Percentiles rank a stretch among this genome's conserved stretches.
These are phyloP conservation scores for Cyathus olla DNA, from an alignment of 1,284 basidiomycete species.

Conservation along the genomic window DNA sequence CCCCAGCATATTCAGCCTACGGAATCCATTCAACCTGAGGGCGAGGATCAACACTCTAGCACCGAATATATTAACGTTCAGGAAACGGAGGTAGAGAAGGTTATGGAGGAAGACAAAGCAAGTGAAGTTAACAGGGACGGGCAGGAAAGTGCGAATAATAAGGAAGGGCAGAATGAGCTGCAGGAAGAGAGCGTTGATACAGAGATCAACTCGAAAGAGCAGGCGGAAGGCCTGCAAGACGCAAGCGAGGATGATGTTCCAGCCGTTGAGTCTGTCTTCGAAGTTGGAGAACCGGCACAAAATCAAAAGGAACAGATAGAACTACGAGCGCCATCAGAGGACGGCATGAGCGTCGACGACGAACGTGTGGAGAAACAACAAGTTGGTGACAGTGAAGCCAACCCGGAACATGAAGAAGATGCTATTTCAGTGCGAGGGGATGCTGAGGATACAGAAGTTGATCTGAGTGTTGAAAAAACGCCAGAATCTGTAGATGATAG, in stretches of 20 bases:
- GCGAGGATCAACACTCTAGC: too few species aligned
- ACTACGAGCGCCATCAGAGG: slow-evolving; percentile 4
- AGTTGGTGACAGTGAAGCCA: not conserved
- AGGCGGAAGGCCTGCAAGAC: not conserved
- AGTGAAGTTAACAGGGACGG: too few species aligned
- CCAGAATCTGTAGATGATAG: not conserved
- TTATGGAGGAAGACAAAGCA: too few species aligned
- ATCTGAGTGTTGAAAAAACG: not conserved
- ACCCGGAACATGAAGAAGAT: slow-evolving; percentile 7
- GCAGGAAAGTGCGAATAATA: too few species aligned
- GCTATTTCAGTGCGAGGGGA: not conserved
- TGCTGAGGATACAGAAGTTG: not conserved
- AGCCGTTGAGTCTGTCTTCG: not conserved
- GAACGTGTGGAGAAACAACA: not conserved
- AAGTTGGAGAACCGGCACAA: not conserved
- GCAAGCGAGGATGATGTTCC: not conserved
- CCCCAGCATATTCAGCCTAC: too few species aligned
- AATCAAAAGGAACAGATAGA: not conserved
- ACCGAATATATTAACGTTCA: too few species aligned
- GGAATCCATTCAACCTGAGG: too few species aligned
- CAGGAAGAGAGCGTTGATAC: too few species aligned
- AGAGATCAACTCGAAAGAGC: too few species aligned
- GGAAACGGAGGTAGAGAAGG: too few species aligned
- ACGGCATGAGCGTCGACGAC: slow-evolving; percentile 11
- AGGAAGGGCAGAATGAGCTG: too few species aligned